These are phyloP conservation scores for Saturnispora besseyi DNA, from an alignment of 805 yeast genomes.

Conservation along the genomic window DNA sequence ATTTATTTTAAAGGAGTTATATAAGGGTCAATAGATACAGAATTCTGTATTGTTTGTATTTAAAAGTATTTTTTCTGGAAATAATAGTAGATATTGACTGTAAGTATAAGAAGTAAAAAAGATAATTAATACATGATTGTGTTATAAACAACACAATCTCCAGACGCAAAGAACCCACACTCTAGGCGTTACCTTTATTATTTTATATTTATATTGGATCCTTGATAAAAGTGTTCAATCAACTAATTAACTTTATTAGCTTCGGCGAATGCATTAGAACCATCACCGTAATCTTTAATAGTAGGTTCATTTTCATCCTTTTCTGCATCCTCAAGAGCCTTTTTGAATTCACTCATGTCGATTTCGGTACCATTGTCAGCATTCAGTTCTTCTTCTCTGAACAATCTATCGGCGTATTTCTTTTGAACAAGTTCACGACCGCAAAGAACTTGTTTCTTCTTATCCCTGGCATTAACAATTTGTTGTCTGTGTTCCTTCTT, in stretches of 20 bases:
- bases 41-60: not conserved
- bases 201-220: not conserved
- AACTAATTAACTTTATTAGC: slow-evolving; percentile 16
- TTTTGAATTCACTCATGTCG: slow-evolving; percentile 51
- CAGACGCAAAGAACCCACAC: slow-evolving; percentile 16
- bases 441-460: slow-evolving; percentile 30
- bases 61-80: not conserved
- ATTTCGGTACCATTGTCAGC: slow-evolving; percentile 40
- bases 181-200: slow-evolving; percentile 6
- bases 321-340: slow-evolving; percentile 44
- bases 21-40: slow-evolving; percentile 2
- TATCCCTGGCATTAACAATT: slow-evolving; percentile 33
- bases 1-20: slow-evolving; percentile 16
- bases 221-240: not conserved
- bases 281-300: slow-evolving; percentile 71
- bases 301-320: slow-evolving; percentile 34
- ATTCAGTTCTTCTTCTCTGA: slow-evolving; percentile 42
- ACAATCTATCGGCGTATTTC: slow-evolving; percentile 48
- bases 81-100: too few species aligned
- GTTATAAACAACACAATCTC: not conserved
- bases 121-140: not conserved
- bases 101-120: too few species aligned
- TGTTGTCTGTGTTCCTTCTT: slow-evolving; percentile 57
- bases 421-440: slow-evolving; percentile 65
- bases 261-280: slow-evolving; percentile 32